These are phyloP conservation scores for Penicillium nucicola DNA, from an alignment of 495 filamentous ascomycete species.

Conservation along the genomic window DNA sequence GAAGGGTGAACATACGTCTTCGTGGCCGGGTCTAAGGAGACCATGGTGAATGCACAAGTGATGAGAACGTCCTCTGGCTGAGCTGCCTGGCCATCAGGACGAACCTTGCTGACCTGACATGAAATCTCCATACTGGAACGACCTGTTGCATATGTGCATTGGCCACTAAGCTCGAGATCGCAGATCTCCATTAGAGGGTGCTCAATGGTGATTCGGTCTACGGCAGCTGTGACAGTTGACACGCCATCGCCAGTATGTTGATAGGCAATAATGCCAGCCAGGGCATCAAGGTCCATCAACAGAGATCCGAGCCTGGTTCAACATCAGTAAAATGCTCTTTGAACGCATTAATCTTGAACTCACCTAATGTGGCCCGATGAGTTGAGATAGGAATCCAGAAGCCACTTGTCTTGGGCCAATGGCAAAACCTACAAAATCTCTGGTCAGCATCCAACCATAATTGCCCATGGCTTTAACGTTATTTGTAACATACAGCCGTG, in stretches of 20 bases:
- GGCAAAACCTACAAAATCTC: slow-evolving; percentile 52
- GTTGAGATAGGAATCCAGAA: slow-evolving; percentile 67
- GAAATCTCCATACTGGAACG: slow-evolving; percentile 80
- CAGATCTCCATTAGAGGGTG: slow-evolving; percentile 73
- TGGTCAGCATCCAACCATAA: slow-evolving; percentile 14
- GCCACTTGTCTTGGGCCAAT: slow-evolving; percentile 66
- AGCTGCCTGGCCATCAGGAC: slow-evolving; percentile 53
- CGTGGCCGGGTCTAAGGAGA: slow-evolving; percentile 70
- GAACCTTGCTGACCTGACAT: slow-evolving; percentile 66
- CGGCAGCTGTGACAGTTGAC: slow-evolving; percentile 77
- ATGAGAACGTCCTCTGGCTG: slow-evolving; percentile 68
- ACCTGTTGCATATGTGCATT: slow-evolving; percentile 78
- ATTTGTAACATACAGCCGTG: slow-evolving; percentile 52
- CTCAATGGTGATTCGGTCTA: slow-evolving; percentile 75
- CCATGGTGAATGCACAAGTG: slow-evolving; percentile 83
- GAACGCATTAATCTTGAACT: background rate
- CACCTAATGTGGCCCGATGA: slow-evolving; percentile 62
- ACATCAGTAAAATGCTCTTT: slow-evolving; percentile 1
- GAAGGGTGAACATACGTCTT: slow-evolving; percentile 52
- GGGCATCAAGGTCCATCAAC: slow-evolving; percentile 79
- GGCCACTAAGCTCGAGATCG: slow-evolving; percentile 75
- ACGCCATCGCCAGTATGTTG: slow-evolving; percentile 77
- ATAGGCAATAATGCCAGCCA: slow-evolving; percentile 77
- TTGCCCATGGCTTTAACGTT: no score
- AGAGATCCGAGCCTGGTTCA: slow-evolving; percentile 59